phyloP scores from a whole-genome alignment of 192 early-diverging fungal species.

The Dissophora globulifera region DNA sequence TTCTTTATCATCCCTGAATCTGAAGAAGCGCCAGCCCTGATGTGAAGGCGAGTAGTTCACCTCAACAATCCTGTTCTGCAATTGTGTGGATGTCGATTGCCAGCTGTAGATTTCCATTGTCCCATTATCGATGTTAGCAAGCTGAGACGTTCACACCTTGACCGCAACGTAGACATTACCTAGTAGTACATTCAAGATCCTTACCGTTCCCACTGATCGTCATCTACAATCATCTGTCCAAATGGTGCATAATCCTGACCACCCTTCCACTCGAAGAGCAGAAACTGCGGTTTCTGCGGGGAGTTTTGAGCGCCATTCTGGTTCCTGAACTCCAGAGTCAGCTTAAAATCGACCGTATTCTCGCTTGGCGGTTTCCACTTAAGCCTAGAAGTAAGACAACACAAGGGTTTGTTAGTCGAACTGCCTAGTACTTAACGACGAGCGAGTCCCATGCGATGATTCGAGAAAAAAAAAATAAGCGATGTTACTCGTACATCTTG shows the following conservation, averaged over 20 bases:
- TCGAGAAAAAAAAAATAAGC: too few relatives aligned
- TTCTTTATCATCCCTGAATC: slow-evolving; percentile 83
- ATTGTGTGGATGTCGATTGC: slow-evolving; percentile 18
- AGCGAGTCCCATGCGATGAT: too few relatives aligned
- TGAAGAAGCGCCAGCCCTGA: slow-evolving; percentile 76
- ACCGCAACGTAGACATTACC: too few relatives aligned
- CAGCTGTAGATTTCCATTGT: slow-evolving; percentile 15
- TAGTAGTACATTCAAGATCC: too few relatives aligned
- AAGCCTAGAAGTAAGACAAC: slow-evolving; percentile 58
- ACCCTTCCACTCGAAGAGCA: slow-evolving; percentile 60
- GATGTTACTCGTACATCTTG: too few relatives aligned
- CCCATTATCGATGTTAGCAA: neutral
- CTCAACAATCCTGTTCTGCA: slow-evolving; percentile 74
- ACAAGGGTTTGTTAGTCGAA: neutral
- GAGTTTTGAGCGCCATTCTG: slow-evolving; percentile 29
- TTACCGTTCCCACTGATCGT: slow-evolving; percentile 65
- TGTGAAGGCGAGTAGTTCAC: slow-evolving; percentile 65
- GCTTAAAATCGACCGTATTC: slow-evolving; percentile 82
- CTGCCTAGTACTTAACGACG: too few relatives aligned
- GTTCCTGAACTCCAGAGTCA: slow-evolving; percentile 51
- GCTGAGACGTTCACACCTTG: too few relatives aligned
- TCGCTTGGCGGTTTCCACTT: slow-evolving; percentile 90
- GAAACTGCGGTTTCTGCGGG: slow-evolving; percentile 55
- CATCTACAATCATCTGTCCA: slow-evolving; percentile 63
- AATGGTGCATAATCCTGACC: slow-evolving; percentile 53